Evolutionary conservation across 805 yeast species (phyloP).

Genomic region (Zygoascus biomembranicola): DNA sequence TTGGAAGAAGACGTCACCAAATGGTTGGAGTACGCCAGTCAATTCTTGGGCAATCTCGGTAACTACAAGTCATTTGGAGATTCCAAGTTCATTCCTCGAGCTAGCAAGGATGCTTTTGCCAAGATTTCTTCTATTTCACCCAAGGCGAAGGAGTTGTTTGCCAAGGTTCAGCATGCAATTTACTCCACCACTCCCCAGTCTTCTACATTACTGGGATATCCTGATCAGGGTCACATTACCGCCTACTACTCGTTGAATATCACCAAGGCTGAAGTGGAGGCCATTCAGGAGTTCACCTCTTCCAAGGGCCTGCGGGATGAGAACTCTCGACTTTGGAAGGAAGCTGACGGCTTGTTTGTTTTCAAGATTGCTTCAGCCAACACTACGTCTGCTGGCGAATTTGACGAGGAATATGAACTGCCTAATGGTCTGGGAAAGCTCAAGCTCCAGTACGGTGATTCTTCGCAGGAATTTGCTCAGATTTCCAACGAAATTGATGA

Average conservation of each 20-base stretch:
- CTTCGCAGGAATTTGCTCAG: slow-evolving; percentile 50
- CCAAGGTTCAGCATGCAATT: slow-evolving; percentile 32
- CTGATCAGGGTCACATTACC: slow-evolving; percentile 66
- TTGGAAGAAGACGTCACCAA: slow-evolving; percentile 32
- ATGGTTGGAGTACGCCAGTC: slow-evolving; percentile 56
- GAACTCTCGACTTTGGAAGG: slow-evolving; percentile 67
- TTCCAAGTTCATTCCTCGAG: slow-evolving; percentile 69
- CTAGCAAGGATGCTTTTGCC: slow-evolving; percentile 42
- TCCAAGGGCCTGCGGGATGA: slow-evolving; percentile 61
- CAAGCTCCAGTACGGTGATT: slow-evolving; percentile 69
- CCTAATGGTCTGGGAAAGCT: slow-evolving; percentile 37
- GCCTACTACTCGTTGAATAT: slow-evolving; percentile 58
- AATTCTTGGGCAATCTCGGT: slow-evolving; percentile 58
- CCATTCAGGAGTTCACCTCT: slow-evolving; percentile 60
- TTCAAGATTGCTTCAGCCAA: slow-evolving; percentile 64
- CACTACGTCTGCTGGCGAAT: slow-evolving; percentile 27
- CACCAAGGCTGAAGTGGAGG: slow-evolving; percentile 54
- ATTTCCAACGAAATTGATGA: slow-evolving; percentile 47
- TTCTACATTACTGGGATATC: slow-evolving; percentile 61
- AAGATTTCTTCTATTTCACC: slow-evolving; percentile 38
- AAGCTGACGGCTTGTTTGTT: slow-evolving; percentile 35
- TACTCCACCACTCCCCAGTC: slow-evolving; percentile 43
- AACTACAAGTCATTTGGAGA: slow-evolving; percentile 85
- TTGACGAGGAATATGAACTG: slow-evolving; percentile 25
- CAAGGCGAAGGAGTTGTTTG: slow-evolving; percentile 25